A percentile compares a stretch with the other conserved stretches of the same genome.
These are phyloP conservation scores for Paecilomyces variotii DNA, from an alignment of 2,329 filamentous ascomycete genomes.

Conservation along the genomic window DNA sequence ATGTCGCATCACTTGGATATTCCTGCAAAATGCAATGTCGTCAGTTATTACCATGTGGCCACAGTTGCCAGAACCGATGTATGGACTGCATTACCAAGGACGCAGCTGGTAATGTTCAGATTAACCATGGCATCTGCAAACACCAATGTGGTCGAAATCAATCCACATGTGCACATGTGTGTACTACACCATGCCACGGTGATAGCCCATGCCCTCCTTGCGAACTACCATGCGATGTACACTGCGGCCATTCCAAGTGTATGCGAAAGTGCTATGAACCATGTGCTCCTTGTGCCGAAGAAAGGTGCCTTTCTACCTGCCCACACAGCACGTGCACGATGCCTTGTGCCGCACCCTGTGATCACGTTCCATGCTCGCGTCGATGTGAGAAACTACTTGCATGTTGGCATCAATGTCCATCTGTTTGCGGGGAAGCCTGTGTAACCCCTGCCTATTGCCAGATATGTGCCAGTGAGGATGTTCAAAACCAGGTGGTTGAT, in stretches of 20 bases:
- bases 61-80: slow-evolving; percentile 46
- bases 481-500: too few species aligned
- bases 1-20: slow-evolving; percentile 38
- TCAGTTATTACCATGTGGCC: slow-evolving; percentile 47
- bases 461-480: too few species aligned
- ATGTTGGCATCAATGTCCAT: slow-evolving; percentile 59
- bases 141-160: slow-evolving; percentile 45
- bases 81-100: slow-evolving; percentile 36
- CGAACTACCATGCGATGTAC: slow-evolving; percentile 43
- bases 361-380: slow-evolving; percentile 56
- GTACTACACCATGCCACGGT: slow-evolving; percentile 46
- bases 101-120: slow-evolving; percentile 14
- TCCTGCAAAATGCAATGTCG: slow-evolving; percentile 45
- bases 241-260: slow-evolving; percentile 52
- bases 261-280: slow-evolving; percentile 49
- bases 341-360: slow-evolving; percentile 60
- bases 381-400: slow-evolving; percentile 47
- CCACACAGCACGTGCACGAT: slow-evolving; percentile 43
- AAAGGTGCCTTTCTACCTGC: slow-evolving; percentile 47
- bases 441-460: slow-evolving; percentile 24
- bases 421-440: slow-evolving; percentile 57
- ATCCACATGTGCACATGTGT: slow-evolving; percentile 51
- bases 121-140: slow-evolving; percentile 35
- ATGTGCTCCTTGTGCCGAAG: slow-evolving; percentile 51
- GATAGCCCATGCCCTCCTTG: slow-evolving; percentile 21